Conservation (phyloP, 768 basidiomycete species). For the Mrakia hoshinonis region DNA sequence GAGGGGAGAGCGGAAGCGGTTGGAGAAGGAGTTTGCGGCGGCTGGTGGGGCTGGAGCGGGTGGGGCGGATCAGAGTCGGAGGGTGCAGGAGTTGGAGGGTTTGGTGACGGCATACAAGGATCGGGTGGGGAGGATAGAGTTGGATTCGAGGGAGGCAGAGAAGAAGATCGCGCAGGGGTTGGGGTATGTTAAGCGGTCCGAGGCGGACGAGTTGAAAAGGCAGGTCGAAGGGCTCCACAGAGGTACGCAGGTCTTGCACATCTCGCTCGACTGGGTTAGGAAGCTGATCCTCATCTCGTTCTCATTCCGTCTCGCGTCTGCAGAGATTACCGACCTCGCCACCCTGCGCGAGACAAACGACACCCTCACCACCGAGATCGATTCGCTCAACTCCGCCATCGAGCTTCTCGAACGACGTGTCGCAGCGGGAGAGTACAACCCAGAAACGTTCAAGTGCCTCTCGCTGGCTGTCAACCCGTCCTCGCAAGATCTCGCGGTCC, state of each 20-base stretch:
- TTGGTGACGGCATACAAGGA: conserved; percentile 18
- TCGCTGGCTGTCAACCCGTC: conserved; percentile 70
- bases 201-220: background rate
- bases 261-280: background rate
- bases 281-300: background rate
- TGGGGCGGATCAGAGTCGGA: background rate
- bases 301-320: background rate
- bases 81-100: background rate
- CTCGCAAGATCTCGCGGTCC: conserved; percentile 66
- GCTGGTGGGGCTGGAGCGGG: background rate
- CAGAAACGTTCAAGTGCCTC: conserved; percentile 62
- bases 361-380: background rate
- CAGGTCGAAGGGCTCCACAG: background rate
- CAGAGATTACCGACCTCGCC: background rate
- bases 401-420: conserved; percentile 64
- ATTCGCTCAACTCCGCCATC: conserved; percentile 5
- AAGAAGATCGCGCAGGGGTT: background rate
- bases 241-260: background rate
- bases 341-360: background rate
- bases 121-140: conserved; percentile 11
- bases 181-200: conserved; percentile 8
- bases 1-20: background rate
- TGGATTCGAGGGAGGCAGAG: conserved; percentile 7
- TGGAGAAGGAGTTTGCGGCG: too few species aligned
- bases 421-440: conserved; percentile 64